Evolutionary conservation across 2,329 filamentous ascomycete genomes (phyloP), one percentile per base, ranked within the genome.

Genomic region (Scedosporium apiospermum): DNA sequence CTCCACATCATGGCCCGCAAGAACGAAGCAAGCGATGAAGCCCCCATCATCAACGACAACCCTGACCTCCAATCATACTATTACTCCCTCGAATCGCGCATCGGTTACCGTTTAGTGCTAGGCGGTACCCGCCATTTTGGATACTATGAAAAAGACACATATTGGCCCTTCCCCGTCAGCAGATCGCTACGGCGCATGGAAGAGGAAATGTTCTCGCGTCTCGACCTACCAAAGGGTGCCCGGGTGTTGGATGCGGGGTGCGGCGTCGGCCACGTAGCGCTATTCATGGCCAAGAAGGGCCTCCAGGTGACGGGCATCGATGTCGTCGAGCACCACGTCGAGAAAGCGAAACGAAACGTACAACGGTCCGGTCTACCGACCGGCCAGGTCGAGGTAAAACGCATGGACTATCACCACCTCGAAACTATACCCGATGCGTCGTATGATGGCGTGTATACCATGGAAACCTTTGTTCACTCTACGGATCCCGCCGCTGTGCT

Each of bases 381-480:
- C 3, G 57, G 57, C 4, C 57, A 58, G 57, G 57, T 58, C 7
- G 57, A 58, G 27, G 57, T 58, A 27, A 27, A 30, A 14, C 34
- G 34, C 2, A 34, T 18, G 57, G 57, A 58, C 57, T 84, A 83
- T 66, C 81, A 84, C 65, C 71, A 82, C 64, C 72, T 84, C 1
- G 74, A 78, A 2, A 64, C 65, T 4, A 70, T 82, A 23, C 62
- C 66, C 0, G 65, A 71, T 27, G 69, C 66, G 3, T 77, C 73
- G 0, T 75, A 80, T 51, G 80, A 84, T 62, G 81, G 80, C 3
- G 70, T 80, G 30, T 84, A 83, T 68, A 83, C 81, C 0, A 80
- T 83, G 77, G 80, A 84, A 68, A 82, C 80, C 0, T 76, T 84
- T 57, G 80, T 82, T 0, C 81, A 84, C 66, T 79, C 81, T 1